Conservation (phyloP, 305 asterid genomes). For the Fraxinus albicans region DNA sequence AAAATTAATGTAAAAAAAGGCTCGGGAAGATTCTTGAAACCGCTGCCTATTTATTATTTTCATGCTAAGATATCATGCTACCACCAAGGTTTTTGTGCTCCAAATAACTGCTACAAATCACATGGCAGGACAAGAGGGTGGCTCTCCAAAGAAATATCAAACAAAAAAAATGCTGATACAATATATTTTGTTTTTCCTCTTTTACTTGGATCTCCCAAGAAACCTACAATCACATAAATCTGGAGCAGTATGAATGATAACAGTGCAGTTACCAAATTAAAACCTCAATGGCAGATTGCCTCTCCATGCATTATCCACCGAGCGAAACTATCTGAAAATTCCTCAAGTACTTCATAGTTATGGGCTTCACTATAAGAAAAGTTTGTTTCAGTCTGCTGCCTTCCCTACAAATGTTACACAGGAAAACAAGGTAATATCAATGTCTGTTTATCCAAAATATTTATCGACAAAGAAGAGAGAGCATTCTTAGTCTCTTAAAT, state of each 20-base stretch:
- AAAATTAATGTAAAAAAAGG: neutral
- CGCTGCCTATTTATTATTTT: slow-evolving; percentile 48
- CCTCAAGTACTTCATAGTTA: slow-evolving; percentile 58
- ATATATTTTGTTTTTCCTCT: slow-evolving; percentile 9
- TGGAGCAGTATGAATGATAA: neutral
- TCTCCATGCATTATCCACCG: slow-evolving; percentile 80
- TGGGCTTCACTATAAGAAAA: slow-evolving; percentile 40
- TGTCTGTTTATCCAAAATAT: neutral
- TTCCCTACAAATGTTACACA: slow-evolving; percentile 25
- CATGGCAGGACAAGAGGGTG: slow-evolving; percentile 7
- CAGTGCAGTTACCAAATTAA: slow-evolving; percentile 15
- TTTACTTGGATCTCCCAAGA: slow-evolving; percentile 10
- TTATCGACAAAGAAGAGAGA: neutral
- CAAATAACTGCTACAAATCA: slow-evolving; percentile 18
- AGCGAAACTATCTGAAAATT: slow-evolving; percentile 77
- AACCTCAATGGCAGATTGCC: slow-evolving; percentile 62
- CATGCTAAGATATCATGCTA: slow-evolving; percentile 31
- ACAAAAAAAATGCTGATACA: slow-evolving; percentile 19
- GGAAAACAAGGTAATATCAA: neutral
- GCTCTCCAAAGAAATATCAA: slow-evolving; percentile 1
- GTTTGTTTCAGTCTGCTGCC: slow-evolving; percentile 40
- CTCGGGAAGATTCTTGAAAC: slow-evolving; percentile 44
- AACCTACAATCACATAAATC: slow-evolving; percentile 4
- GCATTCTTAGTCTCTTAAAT: neutral
- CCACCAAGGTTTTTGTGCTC: slow-evolving; percentile 34